Evolutionary conservation across 1,139 yeast genomes (phyloP), one percentile per base, ranked within the genome.

Genomic region (Tardiomyces depauwii): DNA sequence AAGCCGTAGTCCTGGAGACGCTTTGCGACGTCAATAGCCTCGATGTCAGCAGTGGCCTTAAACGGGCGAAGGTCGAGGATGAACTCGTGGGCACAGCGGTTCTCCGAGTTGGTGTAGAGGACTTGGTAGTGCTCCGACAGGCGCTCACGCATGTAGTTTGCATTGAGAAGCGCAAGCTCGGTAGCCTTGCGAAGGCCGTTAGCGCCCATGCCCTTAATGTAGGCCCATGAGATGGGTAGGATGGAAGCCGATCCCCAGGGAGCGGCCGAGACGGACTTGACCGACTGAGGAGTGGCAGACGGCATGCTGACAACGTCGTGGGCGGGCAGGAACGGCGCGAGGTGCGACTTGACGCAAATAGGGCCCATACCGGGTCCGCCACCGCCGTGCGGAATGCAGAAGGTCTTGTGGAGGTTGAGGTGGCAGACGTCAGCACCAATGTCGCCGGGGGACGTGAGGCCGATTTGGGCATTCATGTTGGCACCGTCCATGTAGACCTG

Each of bases 291-390:
- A 21, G 44, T 42, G 16, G 47, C 47, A 50, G 76, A 79, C 0
- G 83, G 77, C 52, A 85, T 78, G 43, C 70, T 64, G 28, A 78
- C 73, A 47, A 82, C 71, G 39, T 77, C 74, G 65, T 91, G 96
- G 33, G 73, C 72, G 47, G 98, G 98, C 59, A 91, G 74, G 68
- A 80, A 88, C 48, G 89, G 88, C 44, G 75, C 76, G 60, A 91
- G 72, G 64, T 88, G 96, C 49, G 74, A 70, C 59, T 82, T 83
- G 52, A 89, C 97, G 74, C 97, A 88, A 51, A 91, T 93, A 49
- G 98, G 97, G 11, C 96, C 98, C 62, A 89, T 95, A 59, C 97
- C 98, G 41, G 98, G 98, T 44, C 98, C 98, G 64, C 98, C 98
- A 61, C 98, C 98, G 60, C 98, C 98, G 64, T 91, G 98, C 51